Evolutionary conservation across 2,329 filamentous ascomycete species (phyloP).

Genomic region (Fusarium chaquense): DNA sequence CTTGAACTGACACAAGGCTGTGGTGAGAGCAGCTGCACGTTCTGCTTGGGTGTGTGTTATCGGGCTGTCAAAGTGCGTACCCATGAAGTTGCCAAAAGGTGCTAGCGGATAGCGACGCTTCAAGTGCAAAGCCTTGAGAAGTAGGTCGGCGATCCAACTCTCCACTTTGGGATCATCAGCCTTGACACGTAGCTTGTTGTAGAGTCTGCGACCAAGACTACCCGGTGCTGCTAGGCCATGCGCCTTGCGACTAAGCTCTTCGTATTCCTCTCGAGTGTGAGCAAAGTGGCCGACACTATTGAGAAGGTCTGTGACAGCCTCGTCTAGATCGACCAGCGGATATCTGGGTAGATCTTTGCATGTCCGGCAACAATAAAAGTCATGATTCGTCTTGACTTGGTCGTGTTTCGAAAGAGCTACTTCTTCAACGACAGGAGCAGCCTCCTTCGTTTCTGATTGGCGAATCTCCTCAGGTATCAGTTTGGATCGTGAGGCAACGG

Average conservation of each 20-base stretch:
- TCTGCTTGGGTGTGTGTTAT: neutral
- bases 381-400: neutral
- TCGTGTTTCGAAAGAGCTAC: neutral
- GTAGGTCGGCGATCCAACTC: conserved; percentile 12
- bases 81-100: conserved; percentile 11
- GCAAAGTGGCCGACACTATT: conserved; percentile 7
- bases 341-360: conserved; percentile 5
- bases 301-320: conserved; percentile 5
- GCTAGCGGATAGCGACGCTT: conserved; percentile 14
- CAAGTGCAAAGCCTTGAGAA: conserved; percentile 9
- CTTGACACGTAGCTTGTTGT: conserved; percentile 1
- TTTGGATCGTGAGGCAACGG: conserved; percentile 3
- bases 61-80: conserved; percentile 6
- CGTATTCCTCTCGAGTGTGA: conserved; percentile 8
- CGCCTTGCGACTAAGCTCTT: conserved; percentile 14
- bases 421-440: neutral
- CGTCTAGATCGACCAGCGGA: conserved; percentile 11
- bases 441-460: neutral
- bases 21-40: conserved; percentile 6
- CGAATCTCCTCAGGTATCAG: neutral
- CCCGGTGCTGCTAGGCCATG: neutral
- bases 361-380: conserved; percentile 11
- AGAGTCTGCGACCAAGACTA: conserved; percentile 10
- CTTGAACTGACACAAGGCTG: conserved; percentile 7
- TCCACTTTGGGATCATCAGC: conserved; percentile 11